phyloP scores from a whole-genome alignment of 768 basidiomycete species.

The Artomyces pyxidatus region DNA sequence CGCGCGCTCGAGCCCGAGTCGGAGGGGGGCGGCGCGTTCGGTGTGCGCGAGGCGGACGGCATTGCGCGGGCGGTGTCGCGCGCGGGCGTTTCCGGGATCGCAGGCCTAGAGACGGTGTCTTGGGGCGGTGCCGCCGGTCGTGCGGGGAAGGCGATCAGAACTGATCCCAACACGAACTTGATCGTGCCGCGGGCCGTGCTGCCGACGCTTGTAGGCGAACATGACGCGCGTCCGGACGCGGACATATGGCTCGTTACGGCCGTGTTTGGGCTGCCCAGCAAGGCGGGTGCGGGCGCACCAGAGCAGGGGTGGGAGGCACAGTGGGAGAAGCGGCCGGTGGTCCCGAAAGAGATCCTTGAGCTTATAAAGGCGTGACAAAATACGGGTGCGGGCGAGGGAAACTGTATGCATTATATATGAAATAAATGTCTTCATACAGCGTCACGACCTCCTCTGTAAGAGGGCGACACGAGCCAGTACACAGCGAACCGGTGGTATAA shows the following conservation, averaged over 20 bases:
- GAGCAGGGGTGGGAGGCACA: slow-evolving; percentile 37
- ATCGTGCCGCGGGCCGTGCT: slow-evolving; percentile 60
- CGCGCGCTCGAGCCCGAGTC: slow-evolving; percentile 43
- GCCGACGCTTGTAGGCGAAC: slow-evolving; percentile 49
- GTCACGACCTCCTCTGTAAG: too few relatives aligned
- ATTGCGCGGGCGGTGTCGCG: slow-evolving; percentile 46
- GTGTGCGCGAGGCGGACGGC: slow-evolving; percentile 39
- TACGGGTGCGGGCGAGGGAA: not conserved
- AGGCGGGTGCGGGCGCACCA: slow-evolving; percentile 27
- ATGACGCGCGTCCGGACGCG: slow-evolving; percentile 28
- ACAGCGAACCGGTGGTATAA: not conserved
- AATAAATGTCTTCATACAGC: too few relatives aligned
- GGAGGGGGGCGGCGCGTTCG: slow-evolving; percentile 29
- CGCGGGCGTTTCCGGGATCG: slow-evolving; percentile 58
- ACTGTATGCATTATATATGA: too few relatives aligned
- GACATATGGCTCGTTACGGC: slow-evolving; percentile 58
- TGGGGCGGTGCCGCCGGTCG: slow-evolving; percentile 13
- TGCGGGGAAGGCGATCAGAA: slow-evolving; percentile 42
- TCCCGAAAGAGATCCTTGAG: slow-evolving; percentile 31
- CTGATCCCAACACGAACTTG: slow-evolving; percentile 68
- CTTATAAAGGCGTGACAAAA: not conserved
- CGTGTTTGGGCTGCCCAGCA: slow-evolving; percentile 52
- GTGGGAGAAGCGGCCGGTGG: slow-evolving; percentile 38
- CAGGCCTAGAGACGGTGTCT: slow-evolving; percentile 32
- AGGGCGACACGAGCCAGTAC: not conserved